Percentiles rank a stretch among this genome's conserved stretches.
Evolutionary conservation across 164 flowering plant species (phyloP).

Genomic region (Dillenia turbinata): DNA sequence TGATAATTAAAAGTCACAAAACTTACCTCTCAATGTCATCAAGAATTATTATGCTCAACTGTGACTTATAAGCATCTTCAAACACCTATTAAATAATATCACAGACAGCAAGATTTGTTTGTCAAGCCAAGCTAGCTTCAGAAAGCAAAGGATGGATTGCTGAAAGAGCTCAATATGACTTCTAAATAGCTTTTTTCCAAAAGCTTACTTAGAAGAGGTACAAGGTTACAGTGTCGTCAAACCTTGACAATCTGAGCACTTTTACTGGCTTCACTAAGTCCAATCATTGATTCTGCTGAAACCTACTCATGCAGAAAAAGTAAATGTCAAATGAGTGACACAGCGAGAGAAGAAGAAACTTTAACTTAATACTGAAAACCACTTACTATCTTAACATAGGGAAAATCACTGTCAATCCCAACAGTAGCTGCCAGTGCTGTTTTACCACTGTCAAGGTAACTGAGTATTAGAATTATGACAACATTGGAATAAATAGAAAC

Average conservation of each 20-base stretch:
- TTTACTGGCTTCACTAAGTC: conserved; percentile 88
- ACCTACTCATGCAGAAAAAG: conserved; percentile 33
- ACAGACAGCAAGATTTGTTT: background rate
- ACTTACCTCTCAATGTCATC: conserved; percentile 96
- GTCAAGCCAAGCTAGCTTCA: background rate
- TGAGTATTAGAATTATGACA: conserved; percentile 2
- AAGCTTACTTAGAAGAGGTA: background rate
- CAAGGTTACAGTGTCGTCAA: conserved; percentile 5
- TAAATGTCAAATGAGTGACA: background rate
- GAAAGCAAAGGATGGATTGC: background rate
- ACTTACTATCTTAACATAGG: conserved; percentile 95
- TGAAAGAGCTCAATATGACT: background rate
- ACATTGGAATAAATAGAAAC: background rate
- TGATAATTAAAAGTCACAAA: conserved; percentile 5
- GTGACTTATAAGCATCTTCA: conserved; percentile 98
- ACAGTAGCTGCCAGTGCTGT: conserved; percentile 90
- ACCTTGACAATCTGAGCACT: conserved; percentile 94
- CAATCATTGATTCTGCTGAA: conserved; percentile 94
- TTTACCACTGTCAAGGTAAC: conserved; percentile 74
- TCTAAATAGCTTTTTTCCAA: background rate
- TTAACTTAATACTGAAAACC: background rate
- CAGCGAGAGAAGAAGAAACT: conserved; percentile 1
- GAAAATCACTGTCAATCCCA: conserved; percentile 92
- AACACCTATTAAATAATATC: conserved; percentile 52
- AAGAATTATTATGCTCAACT: conserved; percentile 80